Conservation (phyloP, 2,329 filamentous ascomycete genomes). For the Thermoascus crustaceus region DNA sequence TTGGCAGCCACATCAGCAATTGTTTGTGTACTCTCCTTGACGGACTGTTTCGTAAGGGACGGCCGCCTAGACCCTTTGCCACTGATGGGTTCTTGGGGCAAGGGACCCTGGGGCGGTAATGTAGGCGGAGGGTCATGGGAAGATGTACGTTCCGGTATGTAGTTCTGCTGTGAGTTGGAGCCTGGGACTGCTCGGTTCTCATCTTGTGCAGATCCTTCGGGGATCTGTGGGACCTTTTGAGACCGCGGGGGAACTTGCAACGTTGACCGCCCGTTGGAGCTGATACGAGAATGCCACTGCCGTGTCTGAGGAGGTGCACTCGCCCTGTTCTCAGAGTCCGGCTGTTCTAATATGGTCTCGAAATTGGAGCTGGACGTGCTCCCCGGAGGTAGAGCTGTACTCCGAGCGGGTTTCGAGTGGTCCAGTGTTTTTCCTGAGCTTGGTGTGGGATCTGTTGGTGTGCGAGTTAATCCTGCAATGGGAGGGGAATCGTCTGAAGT, state of each 20-base stretch:
- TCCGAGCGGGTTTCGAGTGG: slow-evolving; percentile 21
- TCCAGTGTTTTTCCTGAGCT: slow-evolving; percentile 3
- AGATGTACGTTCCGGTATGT: slow-evolving; percentile 46
- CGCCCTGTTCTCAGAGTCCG: slow-evolving; percentile 21
- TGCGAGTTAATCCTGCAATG: slow-evolving; percentile 25
- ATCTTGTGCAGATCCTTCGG: slow-evolving; percentile 42
- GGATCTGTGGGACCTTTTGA: slow-evolving; percentile 45
- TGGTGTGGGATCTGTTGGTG: slow-evolving; percentile 29
- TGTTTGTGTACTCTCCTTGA: slow-evolving; percentile 40
- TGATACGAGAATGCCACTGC: slow-evolving; percentile 49
- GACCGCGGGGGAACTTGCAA: slow-evolving; percentile 42
- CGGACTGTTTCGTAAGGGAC: slow-evolving; percentile 19
- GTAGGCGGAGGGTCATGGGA: slow-evolving; percentile 40
- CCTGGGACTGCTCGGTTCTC: slow-evolving; percentile 19
- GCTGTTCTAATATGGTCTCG: slow-evolving; percentile 22
- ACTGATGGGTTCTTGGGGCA: slow-evolving; percentile 16
- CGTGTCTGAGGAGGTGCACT: slow-evolving; percentile 33
- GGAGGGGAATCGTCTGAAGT: slow-evolving; percentile 25
- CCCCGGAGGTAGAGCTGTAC: slow-evolving; percentile 14
- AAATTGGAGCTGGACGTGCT: slow-evolving; percentile 17
- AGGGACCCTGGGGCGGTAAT: slow-evolving; percentile 36
- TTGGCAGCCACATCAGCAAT: slow-evolving; percentile 58
- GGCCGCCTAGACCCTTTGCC: slow-evolving; percentile 27
- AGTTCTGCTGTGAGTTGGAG: slow-evolving; percentile 24
- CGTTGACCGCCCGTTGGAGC: slow-evolving; percentile 50